Evolutionary conservation across 2,329 filamentous ascomycete species (phyloP).

Genomic region (Talaromyces sp.): DNA sequence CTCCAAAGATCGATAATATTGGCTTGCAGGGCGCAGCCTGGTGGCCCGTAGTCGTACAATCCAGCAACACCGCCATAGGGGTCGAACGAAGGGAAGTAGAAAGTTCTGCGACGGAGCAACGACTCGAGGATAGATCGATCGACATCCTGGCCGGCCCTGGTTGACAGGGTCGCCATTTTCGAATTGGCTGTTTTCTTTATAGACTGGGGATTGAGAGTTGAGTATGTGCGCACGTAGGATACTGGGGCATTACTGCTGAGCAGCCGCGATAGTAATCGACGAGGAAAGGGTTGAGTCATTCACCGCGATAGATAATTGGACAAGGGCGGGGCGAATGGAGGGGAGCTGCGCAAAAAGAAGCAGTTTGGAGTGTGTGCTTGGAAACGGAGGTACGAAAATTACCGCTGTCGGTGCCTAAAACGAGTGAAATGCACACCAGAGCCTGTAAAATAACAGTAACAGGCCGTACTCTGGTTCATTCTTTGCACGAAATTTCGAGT

Average conservation of each 20-base stretch:
- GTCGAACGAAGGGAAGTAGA: constrained; percentile 94
- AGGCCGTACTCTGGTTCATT: neutral
- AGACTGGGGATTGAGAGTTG: constrained; percentile 27
- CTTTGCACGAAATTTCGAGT: neutral
- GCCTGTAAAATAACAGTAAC: constrained; percentile 5
- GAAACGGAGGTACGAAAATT: constrained; percentile 17
- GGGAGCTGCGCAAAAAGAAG: neutral
- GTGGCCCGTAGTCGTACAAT: constrained; percentile 90
- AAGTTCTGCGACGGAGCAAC: constrained; percentile 80
- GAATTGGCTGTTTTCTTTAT: constrained; percentile 32
- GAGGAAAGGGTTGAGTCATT: constrained; percentile 40
- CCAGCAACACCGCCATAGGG: constrained; percentile 87
- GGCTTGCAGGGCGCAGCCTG: constrained; percentile 78
- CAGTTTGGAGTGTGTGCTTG: neutral
- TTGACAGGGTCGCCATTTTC: constrained; percentile 63
- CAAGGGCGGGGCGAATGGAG: constrained; percentile 12
- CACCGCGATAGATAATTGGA: constrained; percentile 22
- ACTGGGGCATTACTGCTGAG: constrained; percentile 25
- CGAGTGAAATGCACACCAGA: neutral
- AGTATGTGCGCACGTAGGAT: constrained; percentile 37
- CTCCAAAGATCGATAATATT: constrained; percentile 87
- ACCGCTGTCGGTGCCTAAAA: neutral
- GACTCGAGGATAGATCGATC: constrained; percentile 78
- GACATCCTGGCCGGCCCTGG: constrained; percentile 83
- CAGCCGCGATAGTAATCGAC: constrained; percentile 36